phyloP scores from a whole-genome alignment of 805 yeast genomes.

The Candida taoyuanica region DNA sequence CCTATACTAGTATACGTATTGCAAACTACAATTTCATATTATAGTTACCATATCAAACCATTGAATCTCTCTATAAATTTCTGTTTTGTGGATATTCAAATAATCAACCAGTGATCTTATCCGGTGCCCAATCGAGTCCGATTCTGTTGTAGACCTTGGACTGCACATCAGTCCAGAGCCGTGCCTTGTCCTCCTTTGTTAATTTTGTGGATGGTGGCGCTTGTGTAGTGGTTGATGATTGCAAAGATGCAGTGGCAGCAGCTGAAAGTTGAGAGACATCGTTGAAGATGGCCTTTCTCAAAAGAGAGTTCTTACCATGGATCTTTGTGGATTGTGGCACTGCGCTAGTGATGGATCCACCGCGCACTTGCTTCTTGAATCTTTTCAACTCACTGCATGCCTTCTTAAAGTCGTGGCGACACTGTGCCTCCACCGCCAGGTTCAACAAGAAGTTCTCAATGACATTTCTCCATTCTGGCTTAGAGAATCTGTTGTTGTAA shows the following conservation, averaged over 20 bases:
- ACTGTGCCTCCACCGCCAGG: slow-evolving; percentile 66
- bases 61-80: too few species aligned
- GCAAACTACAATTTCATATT: too few species aligned
- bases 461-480: slow-evolving; percentile 68
- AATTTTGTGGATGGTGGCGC: slow-evolving; percentile 23
- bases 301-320: slow-evolving; percentile 16
- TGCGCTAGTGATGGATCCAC: background rate
- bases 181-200: slow-evolving; percentile 51
- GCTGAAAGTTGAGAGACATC: slow-evolving; percentile 15
- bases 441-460: slow-evolving; percentile 65
- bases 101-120: slow-evolving; percentile 25
- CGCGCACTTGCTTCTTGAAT: slow-evolving; percentile 31
- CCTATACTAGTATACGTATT: too few species aligned
- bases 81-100: background rate
- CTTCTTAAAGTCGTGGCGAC: slow-evolving; percentile 58
- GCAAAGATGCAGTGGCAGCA: slow-evolving; percentile 1
- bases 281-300: slow-evolving; percentile 32
- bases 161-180: slow-evolving; percentile 64
- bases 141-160: slow-evolving; percentile 50
- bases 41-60: too few species aligned
- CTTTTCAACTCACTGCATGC: slow-evolving; percentile 44
- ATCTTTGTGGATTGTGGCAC: slow-evolving; percentile 1
- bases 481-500: slow-evolving; percentile 31
- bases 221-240: slow-evolving; percentile 8
- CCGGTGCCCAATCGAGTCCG: slow-evolving; percentile 58